Evolutionary conservation across 2,329 filamentous ascomycete species (phyloP).

Genomic region (Cladosporium halotolerans): DNA sequence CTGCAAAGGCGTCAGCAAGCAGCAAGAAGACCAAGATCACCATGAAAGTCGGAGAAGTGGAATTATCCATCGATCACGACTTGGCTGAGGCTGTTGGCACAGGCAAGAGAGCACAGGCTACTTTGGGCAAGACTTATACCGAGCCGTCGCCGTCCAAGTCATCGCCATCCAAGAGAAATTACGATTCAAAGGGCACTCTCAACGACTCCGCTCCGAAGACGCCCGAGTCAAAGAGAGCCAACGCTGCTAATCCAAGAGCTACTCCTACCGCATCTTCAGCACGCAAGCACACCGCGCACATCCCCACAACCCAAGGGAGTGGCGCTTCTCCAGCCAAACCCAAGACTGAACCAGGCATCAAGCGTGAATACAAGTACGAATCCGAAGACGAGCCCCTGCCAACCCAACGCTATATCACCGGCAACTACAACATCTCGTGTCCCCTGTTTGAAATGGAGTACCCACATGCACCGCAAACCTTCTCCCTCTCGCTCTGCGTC

Average conservation of each 20-base stretch:
- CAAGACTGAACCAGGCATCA: not conserved
- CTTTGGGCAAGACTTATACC: not conserved
- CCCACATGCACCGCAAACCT: constrained; percentile 19
- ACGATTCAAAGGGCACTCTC: no score
- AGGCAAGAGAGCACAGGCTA: constrained; percentile 10
- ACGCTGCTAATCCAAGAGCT: constrained; percentile 1
- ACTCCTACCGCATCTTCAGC: not conserved
- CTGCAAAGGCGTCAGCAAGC: constrained; percentile 7
- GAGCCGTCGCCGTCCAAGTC: not conserved
- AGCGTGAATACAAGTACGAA: constrained; percentile 15
- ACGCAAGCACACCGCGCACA: not conserved
- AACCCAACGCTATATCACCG: constrained; percentile 34
- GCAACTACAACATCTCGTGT: constrained; percentile 38
- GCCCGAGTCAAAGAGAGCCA: not conserved
- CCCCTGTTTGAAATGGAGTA: constrained; percentile 17
- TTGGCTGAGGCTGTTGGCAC: constrained; percentile 8
- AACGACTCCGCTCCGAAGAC: not conserved
- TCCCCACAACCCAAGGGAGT: not conserved
- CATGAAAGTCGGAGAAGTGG: constrained; percentile 20
- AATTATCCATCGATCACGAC: constrained; percentile 23
- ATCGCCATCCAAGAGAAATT: no score
- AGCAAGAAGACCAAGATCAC: constrained; percentile 25
- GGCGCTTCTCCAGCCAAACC: not conserved
- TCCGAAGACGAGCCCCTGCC: constrained; percentile 14
- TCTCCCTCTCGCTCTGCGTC: constrained; percentile 36